Base-by-base conservation (phyloP, 768 basidiomycete species). In the Tylopilus balloui region DNA sequence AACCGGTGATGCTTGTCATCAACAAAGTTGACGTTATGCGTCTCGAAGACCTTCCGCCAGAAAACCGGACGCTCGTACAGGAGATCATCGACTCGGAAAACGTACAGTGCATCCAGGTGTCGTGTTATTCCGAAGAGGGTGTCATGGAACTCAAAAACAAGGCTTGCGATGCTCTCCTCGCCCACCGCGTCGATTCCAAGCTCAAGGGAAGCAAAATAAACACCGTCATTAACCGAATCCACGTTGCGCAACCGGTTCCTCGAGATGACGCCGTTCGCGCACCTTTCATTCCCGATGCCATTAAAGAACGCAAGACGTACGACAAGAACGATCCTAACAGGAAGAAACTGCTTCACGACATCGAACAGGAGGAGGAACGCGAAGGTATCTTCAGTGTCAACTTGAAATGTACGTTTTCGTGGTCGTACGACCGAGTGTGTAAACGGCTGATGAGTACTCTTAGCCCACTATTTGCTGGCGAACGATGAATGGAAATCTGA, bases 1-100 rank as follows among this genome's bases (percentile, higher is more conserved):
- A 98, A 70, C 95, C 94, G 35, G 89, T 86, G 39, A 60, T 99
- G 50, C 84, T 99, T 29, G 94, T 97, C 60, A 84, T 97, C 70
- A 99, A 99, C 81, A 99, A 99, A 79, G 85, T 93, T 59, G 96
- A 99, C 64, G 84, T 98, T 50, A 87, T 75, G 59, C 85, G 92
- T 41, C 80, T 94, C 23, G 86, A 89, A 35, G 92, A 97, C 61
- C 79, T 98, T 21, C 67, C 80, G 12, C 73, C 83, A 10, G 88
- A 91, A 57, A 80, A 80, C 53, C 86, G 83, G 38, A 78, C 81
- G 1, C 77, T 93, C 51, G 86, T 98, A 19, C 84, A 95, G 52
- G 90, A 90, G 65, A 92, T 99, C 71, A 81, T 92, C 60, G 76
- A 82, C 58, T 53, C 66, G 8, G 86, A 88, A 57, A 81, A 77